phyloP scores from a whole-genome alignment of 805 yeast genomes.

The Cyberlindnera euphorbiiphila region DNA sequence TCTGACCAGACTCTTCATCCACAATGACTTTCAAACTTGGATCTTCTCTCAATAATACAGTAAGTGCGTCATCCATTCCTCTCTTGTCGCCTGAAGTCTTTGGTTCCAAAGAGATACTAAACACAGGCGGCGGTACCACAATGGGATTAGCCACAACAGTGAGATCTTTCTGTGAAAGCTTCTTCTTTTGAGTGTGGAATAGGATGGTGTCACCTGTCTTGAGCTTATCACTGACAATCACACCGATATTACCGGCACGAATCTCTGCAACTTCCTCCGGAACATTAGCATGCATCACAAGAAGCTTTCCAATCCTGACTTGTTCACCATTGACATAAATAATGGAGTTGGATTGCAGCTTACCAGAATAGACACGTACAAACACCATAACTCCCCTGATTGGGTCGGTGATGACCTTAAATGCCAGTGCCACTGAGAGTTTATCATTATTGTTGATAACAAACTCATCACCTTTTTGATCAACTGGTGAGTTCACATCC shows the following conservation, averaged over 20 bases:
- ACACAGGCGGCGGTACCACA: slow-evolving; percentile 86
- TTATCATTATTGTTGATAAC: slow-evolving; percentile 54
- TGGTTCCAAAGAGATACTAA: slow-evolving; percentile 82
- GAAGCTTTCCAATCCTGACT: slow-evolving; percentile 61
- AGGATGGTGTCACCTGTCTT: slow-evolving; percentile 90
- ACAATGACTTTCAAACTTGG: slow-evolving; percentile 73
- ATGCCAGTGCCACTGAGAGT: slow-evolving; percentile 76
- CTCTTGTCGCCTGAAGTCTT: slow-evolving; percentile 75
- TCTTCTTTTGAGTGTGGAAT: slow-evolving; percentile 51
- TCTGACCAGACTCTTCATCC: slow-evolving; percentile 87
- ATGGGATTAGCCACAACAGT: slow-evolving; percentile 66
- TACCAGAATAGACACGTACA: slow-evolving; percentile 86
- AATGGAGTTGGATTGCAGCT: slow-evolving; percentile 54
- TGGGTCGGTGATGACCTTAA: slow-evolving; percentile 86
- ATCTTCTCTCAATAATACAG: slow-evolving; percentile 73
- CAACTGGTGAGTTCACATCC: slow-evolving; percentile 40
- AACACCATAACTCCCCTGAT: slow-evolving; percentile 79
- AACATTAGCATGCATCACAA: slow-evolving; percentile 84
- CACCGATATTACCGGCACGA: slow-evolving; percentile 85
- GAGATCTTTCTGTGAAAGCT: slow-evolving; percentile 42
- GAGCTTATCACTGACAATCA: slow-evolving; percentile 53
- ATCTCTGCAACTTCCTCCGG: slow-evolving; percentile 68
- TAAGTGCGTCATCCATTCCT: slow-evolving; percentile 66
- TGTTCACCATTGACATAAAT: slow-evolving; percentile 67
- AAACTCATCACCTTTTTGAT: slow-evolving; percentile 43